phyloP scores from a whole-genome alignment of 2,329 filamentous ascomycete species.

The Trichoderma semiorbis region DNA sequence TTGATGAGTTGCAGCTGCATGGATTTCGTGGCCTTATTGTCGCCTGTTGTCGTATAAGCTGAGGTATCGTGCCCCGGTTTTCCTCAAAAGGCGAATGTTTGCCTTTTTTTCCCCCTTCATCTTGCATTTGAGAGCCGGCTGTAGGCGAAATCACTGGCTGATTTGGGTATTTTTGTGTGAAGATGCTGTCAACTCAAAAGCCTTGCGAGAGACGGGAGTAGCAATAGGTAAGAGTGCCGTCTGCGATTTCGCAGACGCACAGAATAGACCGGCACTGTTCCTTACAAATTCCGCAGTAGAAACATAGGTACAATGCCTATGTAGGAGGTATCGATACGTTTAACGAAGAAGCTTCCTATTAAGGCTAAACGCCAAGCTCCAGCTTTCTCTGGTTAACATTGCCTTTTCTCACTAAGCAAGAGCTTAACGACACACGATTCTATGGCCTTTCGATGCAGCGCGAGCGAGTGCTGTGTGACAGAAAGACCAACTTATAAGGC shows the following conservation, averaged over 20 bases:
- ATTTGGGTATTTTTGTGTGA: not conserved
- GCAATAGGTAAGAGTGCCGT: not conserved
- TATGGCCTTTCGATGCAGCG: not conserved
- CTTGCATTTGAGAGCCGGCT: not conserved
- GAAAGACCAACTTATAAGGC: too few relatives aligned
- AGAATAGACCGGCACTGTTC: not conserved
- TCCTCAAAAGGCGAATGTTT: not conserved
- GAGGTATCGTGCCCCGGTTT: not conserved
- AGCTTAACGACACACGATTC: not conserved
- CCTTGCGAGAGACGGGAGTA: not conserved
- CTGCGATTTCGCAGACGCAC: not conserved
- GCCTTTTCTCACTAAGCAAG: not conserved
- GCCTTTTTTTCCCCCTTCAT: not conserved
- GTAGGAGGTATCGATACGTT: not conserved
- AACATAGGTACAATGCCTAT: not conserved
- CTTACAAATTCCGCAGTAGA: not conserved
- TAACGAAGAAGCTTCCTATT: not conserved
- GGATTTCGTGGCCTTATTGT: not conserved
- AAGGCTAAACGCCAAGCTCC: not conserved
- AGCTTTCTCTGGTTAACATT: not conserved
- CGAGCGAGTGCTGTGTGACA: too few relatives aligned
- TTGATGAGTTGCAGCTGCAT: not conserved
- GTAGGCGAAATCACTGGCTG: not conserved
- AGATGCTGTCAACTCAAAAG: not conserved
- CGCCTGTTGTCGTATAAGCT: not conserved